Conservation (phyloP, 495 filamentous ascomycete genomes). For the Trichoderma gamsii region DNA sequence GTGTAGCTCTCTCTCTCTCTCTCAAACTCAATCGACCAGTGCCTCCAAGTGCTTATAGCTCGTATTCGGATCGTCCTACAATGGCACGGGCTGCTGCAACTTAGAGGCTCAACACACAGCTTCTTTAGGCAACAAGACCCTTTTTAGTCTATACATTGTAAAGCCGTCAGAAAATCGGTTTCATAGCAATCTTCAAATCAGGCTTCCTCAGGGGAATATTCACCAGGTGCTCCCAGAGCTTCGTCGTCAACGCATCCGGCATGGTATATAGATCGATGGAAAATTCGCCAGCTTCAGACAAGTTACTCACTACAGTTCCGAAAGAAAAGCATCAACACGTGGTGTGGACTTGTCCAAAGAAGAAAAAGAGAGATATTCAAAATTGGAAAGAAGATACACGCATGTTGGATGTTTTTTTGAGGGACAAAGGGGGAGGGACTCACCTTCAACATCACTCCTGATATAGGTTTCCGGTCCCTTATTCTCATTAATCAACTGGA, state of each 20-base stretch:
- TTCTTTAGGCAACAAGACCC: conserved; percentile 15
- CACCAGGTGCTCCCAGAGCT: conserved; percentile 82
- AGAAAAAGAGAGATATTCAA: conserved; percentile 1
- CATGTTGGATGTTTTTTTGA: not conserved
- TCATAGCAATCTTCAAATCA: not conserved
- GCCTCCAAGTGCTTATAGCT: not conserved
- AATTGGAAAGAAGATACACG: conserved; percentile 12
- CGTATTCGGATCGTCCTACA: not conserved
- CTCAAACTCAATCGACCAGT: not conserved
- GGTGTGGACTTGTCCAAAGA: not conserved
- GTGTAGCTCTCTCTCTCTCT: not conserved
- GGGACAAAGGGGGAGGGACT: conserved; percentile 29
- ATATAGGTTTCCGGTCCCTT: conserved; percentile 88
- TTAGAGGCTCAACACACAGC: not conserved
- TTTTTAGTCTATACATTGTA: conserved; percentile 13
- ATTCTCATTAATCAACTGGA: conserved; percentile 97
- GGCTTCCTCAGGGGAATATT: not conserved
- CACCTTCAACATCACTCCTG: conserved; percentile 93
- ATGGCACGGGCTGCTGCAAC: not conserved
- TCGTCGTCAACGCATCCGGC: conserved; percentile 72
- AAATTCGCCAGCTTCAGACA: conserved; percentile 81
- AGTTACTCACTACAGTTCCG: conserved; percentile 20
- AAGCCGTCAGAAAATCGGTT: not conserved
- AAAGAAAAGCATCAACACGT: conserved; percentile 13
- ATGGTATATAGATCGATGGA: conserved; percentile 96